A percentile compares a stretch with the other conserved stretches of the same genome.
Conservation (phyloP, 805 yeast genomes). For the Zygoascus ofunaensis region DNA sequence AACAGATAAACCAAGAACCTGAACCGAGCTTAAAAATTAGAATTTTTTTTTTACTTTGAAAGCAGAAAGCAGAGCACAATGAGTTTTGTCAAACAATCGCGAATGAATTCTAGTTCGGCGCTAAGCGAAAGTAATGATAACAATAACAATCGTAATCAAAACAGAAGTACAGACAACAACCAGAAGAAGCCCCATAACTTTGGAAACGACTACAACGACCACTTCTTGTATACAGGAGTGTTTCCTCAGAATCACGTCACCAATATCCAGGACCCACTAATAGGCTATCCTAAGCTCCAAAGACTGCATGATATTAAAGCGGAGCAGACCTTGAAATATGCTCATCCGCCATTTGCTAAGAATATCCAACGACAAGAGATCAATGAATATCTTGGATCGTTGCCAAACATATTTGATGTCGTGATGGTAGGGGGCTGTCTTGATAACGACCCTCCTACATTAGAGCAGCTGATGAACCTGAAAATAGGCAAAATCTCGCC, state of each 20-base stretch:
- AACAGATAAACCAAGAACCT: too few species aligned
- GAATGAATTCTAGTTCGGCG: too few species aligned
- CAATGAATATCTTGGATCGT: constrained; percentile 44
- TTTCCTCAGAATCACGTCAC: constrained; percentile 57
- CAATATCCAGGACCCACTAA: constrained; percentile 57
- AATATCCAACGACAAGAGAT: constrained; percentile 43
- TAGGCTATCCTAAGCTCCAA: constrained; percentile 81
- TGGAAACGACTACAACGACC: constrained; percentile 67
- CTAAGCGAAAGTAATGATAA: too few species aligned
- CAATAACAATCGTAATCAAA: too few species aligned
- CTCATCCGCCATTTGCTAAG: constrained; percentile 59
- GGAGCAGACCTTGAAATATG: constrained; percentile 43
- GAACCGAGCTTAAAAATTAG: too few species aligned
- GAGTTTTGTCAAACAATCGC: too few species aligned
- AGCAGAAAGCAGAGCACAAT: too few species aligned
- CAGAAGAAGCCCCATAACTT: constrained; percentile 23
- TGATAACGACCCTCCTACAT: constrained; percentile 53
- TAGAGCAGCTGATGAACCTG: constrained; percentile 48
- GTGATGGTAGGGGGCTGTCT: constrained; percentile 85
- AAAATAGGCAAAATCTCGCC: constrained; percentile 70
- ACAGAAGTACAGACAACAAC: too few species aligned
- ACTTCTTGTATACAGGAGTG: constrained; percentile 53
- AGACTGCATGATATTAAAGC: constrained; percentile 56
- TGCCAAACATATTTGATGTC: constrained; percentile 57
- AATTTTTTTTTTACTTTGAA: too few species aligned